Evolutionary conservation across 345 rosid genomes (phyloP), one percentile per base, ranked within the genome.

Genomic region (Hibiscus mutabilis): DNA sequence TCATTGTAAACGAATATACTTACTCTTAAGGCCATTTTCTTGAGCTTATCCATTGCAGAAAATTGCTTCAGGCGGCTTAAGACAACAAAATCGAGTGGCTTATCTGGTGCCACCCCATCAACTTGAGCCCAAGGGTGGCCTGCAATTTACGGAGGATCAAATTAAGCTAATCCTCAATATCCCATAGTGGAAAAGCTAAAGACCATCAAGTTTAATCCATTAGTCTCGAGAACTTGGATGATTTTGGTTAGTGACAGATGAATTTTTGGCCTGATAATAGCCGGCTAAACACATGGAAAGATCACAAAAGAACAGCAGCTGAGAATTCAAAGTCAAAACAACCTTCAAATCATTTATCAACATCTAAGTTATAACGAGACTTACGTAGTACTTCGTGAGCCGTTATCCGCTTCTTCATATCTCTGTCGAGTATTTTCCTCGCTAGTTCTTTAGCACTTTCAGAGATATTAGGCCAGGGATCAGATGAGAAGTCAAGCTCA

Each of bases 381-480:
- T 87, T 78, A 89, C 98, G 74, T 11, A 88, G 84, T 72, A 89
- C 96, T 87, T 89, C 91, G 67, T 89, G 87, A 53, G 95, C 96
- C 58, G 83, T 86, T 5, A 94, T 76, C 78, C 97, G 82, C 74
- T 67, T 82, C 69, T 69, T 83, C 0, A 89, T 90, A 76, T 94
- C 82, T 75, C 90, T 83, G 42, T 80, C 78, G 19, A 94, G 97
- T 93, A 94, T 87, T 73, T 80, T 89, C 60, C 77, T 82, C 24
- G 90, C 84, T 70, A 94, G 83, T 85, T 94, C 96, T 73, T 94
- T 94, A 12, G 96, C 98, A 70, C 89, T 83, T 35, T 80, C 88
- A 19, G 98, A 85, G 35, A 94, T 87, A 1, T 81, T 71, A 80
- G 97, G 95, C 98, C 98, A 94, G 31, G 98, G 98, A 75, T 87